Percentiles rank a stretch among this genome's conserved stretches.
Evolutionary conservation across 257 asterid genomes (phyloP).

Genomic region (Leptodermis oblonga): DNA sequence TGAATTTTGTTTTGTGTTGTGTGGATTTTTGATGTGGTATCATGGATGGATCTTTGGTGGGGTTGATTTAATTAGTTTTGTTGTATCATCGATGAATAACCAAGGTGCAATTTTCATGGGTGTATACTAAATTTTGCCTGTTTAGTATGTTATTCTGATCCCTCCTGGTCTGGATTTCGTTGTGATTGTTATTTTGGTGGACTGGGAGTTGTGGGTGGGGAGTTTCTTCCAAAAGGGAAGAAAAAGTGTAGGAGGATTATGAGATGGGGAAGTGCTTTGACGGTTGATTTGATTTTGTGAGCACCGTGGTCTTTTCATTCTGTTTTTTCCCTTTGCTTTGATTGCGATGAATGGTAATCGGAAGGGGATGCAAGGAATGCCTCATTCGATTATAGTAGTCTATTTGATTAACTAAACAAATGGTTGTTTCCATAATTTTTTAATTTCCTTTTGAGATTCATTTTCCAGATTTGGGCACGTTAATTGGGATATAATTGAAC

Average conservation of each 20-base stretch:
- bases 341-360: not conserved
- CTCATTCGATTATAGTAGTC: too few relatives aligned
- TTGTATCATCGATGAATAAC: not conserved
- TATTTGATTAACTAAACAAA: too few relatives aligned
- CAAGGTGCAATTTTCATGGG: not conserved
- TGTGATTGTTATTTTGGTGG: not conserved
- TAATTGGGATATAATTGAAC: too few relatives aligned
- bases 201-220: too few relatives aligned
- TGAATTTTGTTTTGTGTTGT: not conserved
- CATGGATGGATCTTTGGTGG: too few relatives aligned
- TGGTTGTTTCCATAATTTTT: not conserved
- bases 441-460: too few relatives aligned
- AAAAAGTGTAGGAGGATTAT: too few relatives aligned
- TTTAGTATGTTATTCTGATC: not conserved
- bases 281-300: not conserved
- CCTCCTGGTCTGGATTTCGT: not conserved
- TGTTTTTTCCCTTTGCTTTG: too few relatives aligned
- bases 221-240: too few relatives aligned
- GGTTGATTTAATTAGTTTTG: not conserved
- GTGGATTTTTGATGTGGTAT: too few relatives aligned
- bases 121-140: not conserved
- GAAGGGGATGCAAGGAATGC: not conserved
- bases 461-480: too few relatives aligned
- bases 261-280: not conserved
- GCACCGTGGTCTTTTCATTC: not conserved